These are phyloP conservation scores for Pythium periplocum DNA, from an alignment of 352 stramenopile genomes.

Conservation along the genomic window DNA sequence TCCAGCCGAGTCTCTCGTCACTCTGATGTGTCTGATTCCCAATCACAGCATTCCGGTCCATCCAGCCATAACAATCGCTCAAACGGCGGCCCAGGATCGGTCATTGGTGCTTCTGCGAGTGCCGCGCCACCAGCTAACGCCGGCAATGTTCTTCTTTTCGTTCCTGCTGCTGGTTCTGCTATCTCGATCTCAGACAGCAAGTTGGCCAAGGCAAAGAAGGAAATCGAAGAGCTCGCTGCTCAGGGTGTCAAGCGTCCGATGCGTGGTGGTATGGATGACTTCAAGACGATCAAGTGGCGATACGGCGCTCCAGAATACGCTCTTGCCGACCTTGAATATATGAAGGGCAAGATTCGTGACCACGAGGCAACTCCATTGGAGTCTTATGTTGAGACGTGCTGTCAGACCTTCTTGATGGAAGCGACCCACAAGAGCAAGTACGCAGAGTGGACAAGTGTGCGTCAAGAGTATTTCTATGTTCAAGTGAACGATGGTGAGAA, in stretches of 20 bases:
- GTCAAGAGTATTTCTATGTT: conserved; percentile 52
- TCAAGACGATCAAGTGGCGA: conserved; percentile 40
- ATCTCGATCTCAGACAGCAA: conserved; percentile 63
- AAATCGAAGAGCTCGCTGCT: conserved; percentile 46
- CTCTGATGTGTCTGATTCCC: conserved; percentile 15
- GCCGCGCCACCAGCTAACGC: conserved; percentile 19
- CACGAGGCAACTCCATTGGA: conserved; percentile 52
- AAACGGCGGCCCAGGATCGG: neutral
- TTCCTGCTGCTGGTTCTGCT: conserved; percentile 55
- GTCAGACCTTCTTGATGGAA: conserved; percentile 79
- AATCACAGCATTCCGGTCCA: conserved; percentile 9
- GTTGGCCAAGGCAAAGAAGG: conserved; percentile 46
- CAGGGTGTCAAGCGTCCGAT: conserved; percentile 46
- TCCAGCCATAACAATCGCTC: neutral
- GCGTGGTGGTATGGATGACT: conserved; percentile 30
- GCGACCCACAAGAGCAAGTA: conserved; percentile 62
- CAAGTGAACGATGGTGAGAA: conserved; percentile 64
- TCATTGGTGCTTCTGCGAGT: conserved; percentile 25
- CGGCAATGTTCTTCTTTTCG: conserved; percentile 69
- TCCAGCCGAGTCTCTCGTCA: conserved; percentile 5
- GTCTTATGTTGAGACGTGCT: conserved; percentile 68
- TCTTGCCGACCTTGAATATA: conserved; percentile 72
- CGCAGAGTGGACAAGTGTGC: conserved; percentile 56
- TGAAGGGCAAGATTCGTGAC: conserved; percentile 50
- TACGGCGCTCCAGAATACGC: conserved; percentile 67